A percentile compares a stretch with the other conserved stretches of the same genome.
Conservation (phyloP, 805 yeast genomes). For the Aciculoconidium aculeatum region DNA sequence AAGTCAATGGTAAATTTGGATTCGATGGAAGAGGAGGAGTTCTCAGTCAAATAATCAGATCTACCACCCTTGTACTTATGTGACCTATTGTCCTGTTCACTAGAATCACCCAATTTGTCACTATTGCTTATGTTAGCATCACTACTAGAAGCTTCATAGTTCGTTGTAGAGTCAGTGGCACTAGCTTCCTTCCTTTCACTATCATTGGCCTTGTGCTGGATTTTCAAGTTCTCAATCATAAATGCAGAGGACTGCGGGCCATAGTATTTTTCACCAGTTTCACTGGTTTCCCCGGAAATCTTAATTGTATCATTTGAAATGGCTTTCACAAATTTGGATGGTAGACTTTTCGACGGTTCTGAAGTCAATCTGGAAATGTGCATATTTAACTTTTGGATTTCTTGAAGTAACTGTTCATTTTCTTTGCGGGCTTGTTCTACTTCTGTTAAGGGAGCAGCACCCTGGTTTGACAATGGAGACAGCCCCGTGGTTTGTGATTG, state of each 20-base stretch:
- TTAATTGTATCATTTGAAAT: slow-evolving; percentile 6
- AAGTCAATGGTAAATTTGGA: slow-evolving; percentile 7
- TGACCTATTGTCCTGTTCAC: too few relatives aligned
- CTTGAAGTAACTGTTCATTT: slow-evolving; percentile 15
- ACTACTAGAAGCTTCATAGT: slow-evolving; percentile 1
- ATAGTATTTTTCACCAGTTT: slow-evolving; percentile 39
- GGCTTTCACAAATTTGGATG: slow-evolving; percentile 1
- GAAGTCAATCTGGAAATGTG: slow-evolving; percentile 3
- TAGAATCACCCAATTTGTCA: slow-evolving; percentile 2
- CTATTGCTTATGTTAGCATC: slow-evolving; percentile 1
- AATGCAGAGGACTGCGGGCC: slow-evolving; percentile 47
- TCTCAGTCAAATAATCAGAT: slow-evolving; percentile 5
- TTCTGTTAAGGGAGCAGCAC: too few relatives aligned
- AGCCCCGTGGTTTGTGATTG: background rate
- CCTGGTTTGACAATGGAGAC: background rate
- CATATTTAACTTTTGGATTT: slow-evolving; percentile 14
- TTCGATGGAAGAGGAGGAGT: slow-evolving; percentile 8
- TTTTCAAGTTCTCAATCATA: slow-evolving; percentile 37
- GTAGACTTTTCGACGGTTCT: slow-evolving; percentile 1
- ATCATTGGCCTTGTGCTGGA: slow-evolving; percentile 18
- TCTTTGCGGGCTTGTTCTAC: slow-evolving; percentile 10
- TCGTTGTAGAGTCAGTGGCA: background rate
- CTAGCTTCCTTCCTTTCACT: slow-evolving; percentile 18
- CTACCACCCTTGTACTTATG: slow-evolving; percentile 1
- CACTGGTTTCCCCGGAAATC: slow-evolving; percentile 33